Evolutionary conservation across 1,139 yeast species (phyloP).

Genomic region (Magnusiomyces ingens): DNA sequence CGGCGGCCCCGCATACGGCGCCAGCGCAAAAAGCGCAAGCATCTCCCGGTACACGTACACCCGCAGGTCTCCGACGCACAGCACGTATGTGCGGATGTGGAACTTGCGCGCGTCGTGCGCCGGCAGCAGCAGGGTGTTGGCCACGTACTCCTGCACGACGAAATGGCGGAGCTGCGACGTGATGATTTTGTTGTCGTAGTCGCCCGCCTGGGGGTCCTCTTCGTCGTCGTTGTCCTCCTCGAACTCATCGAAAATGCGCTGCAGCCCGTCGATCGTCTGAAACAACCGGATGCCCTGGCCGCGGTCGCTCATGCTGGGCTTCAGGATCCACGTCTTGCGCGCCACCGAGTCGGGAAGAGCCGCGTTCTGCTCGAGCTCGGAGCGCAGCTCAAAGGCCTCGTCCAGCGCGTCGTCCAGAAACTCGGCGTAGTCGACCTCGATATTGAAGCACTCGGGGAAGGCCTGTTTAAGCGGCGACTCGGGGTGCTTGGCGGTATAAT

Average conservation of each 20-base stretch:
- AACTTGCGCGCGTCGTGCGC: constrained; percentile 67
- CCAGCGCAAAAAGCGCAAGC: constrained; percentile 71
- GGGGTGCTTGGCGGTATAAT: constrained; percentile 70
- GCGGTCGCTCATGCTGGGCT: constrained; percentile 95
- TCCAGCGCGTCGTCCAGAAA: constrained; percentile 89
- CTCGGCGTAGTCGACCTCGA: constrained; percentile 95
- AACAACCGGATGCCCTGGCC: constrained; percentile 92
- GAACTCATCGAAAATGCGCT: constrained; percentile 73
- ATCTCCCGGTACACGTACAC: constrained; percentile 77
- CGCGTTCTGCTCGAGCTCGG: constrained; percentile 59
- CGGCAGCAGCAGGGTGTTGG: constrained; percentile 57
- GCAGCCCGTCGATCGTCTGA: constrained; percentile 69
- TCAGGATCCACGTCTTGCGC: constrained; percentile 68
- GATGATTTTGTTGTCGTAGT: constrained; percentile 48
- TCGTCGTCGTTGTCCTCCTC: constrained; percentile 61
- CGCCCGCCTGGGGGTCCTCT: constrained; percentile 33
- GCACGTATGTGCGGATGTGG: constrained; percentile 82
- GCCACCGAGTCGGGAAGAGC: constrained; percentile 6
- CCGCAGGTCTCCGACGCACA: constrained; percentile 62
- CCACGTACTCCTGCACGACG: constrained; percentile 73
- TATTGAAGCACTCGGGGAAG: constrained; percentile 66
- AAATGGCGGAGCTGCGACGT: constrained; percentile 87
- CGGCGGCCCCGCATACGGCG: constrained; percentile 41
- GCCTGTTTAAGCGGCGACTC: constrained; percentile 51
- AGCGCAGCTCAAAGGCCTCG: constrained; percentile 81